phyloP scores from a whole-genome alignment of 441 rosid species.

The Iberis amara region DNA sequence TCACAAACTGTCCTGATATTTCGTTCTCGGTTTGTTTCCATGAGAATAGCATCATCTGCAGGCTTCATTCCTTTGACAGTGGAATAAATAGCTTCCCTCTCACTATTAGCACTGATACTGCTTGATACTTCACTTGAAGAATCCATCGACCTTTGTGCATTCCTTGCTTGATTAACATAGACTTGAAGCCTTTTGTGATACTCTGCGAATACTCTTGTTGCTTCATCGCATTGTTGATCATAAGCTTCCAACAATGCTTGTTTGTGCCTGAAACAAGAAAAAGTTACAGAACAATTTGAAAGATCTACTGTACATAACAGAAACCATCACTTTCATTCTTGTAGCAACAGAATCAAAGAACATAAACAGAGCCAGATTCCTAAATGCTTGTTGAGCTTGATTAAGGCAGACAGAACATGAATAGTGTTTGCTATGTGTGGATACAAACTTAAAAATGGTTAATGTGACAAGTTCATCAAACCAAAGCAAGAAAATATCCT shows the following conservation, averaged over 20 bases:
- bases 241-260: conserved; percentile 84
- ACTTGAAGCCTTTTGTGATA: conserved; percentile 71
- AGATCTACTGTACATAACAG: conserved; percentile 6
- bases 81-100: conserved; percentile 82
- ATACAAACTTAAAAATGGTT: conserved; percentile 1
- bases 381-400: neutral
- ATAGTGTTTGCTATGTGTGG: neutral
- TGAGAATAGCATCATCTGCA: conserved; percentile 76
- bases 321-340: neutral
- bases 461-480: conserved; percentile 3
- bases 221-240: conserved; percentile 90
- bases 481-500: conserved; percentile 1
- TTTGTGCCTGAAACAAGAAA: conserved; percentile 56
- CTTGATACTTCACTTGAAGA: conserved; percentile 49
- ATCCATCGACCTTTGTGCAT: conserved; percentile 57
- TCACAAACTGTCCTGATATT: conserved; percentile 84
- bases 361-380: neutral
- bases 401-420: conserved; percentile 6
- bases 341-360: neutral
- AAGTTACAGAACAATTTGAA: neutral
- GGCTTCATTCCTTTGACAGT: conserved; percentile 74
- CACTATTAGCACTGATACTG: conserved; percentile 43
- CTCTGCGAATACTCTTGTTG: conserved; percentile 82
- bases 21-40: conserved; percentile 74
- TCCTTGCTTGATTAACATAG: conserved; percentile 78